A percentile compares a stretch with the other conserved stretches of the same genome.
Conservation (phyloP, 2,329 filamentous ascomycete species). For the Diaporthe velutina region DNA sequence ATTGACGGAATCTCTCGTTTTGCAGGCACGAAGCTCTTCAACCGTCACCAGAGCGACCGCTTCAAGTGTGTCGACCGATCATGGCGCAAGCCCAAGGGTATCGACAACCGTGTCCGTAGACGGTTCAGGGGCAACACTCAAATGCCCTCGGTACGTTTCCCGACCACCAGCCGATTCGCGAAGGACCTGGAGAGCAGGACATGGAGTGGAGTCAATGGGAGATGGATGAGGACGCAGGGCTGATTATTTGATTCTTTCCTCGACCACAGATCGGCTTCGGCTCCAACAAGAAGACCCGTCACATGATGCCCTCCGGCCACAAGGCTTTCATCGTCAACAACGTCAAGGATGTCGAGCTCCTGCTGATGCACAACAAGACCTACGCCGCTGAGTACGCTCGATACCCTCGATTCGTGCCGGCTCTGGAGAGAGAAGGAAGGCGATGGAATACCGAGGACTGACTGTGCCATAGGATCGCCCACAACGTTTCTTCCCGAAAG, state of each 20-base stretch:
- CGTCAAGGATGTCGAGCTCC: constrained; percentile 92
- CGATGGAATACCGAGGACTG: neutral
- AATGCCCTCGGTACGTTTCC: constrained; percentile 94
- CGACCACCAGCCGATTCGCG: neutral
- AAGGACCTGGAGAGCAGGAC: neutral
- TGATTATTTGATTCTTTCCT: constrained; percentile 29
- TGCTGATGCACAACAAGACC: constrained; percentile 99
- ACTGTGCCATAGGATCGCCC: constrained; percentile 80
- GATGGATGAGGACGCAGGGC: neutral
- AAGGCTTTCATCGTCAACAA: constrained; percentile 99
- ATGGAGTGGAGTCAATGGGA: neutral
- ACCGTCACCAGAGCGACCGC: constrained; percentile 96
- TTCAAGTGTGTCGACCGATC: constrained; percentile 91
- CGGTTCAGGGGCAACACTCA: constrained; percentile 95
- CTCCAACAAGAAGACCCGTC: constrained; percentile 99
- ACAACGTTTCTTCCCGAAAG: constrained; percentile 98
- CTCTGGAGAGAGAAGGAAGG: neutral
- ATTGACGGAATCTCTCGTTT: constrained; percentile 55
- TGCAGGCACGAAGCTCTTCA: constrained; percentile 92
- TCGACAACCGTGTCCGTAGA: constrained; percentile 97
- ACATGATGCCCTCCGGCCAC: constrained; percentile 99
- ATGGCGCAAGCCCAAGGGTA: constrained; percentile 99
- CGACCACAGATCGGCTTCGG: constrained; percentile 90
- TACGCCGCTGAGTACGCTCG: constrained; percentile 94
- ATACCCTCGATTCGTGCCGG: neutral